Percentiles rank a stretch among this genome's conserved stretches.
phyloP scores from a whole-genome alignment of 2,329 filamentous ascomycete genomes.

The Alternaria incomplexa region DNA sequence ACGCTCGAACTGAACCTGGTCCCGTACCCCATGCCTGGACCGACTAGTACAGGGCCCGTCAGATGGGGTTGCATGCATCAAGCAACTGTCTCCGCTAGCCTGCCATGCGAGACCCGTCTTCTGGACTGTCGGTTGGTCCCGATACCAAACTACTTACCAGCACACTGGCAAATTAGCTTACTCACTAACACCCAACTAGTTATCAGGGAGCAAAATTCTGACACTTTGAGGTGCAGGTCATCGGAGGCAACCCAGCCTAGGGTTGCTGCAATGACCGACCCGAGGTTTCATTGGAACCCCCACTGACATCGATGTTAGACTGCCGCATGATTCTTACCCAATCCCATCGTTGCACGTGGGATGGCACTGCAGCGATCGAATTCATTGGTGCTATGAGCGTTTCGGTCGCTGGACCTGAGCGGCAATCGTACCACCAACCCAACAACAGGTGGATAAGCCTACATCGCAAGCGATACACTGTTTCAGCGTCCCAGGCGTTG shows the following conservation, averaged over 20 bases:
- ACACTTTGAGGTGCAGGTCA: not conserved
- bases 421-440: not conserved
- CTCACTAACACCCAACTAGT: not conserved
- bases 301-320: not conserved
- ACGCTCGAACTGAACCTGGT: not conserved
- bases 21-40: not conserved
- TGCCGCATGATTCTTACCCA: not conserved
- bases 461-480: not conserved
- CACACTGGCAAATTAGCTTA: not conserved
- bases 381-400: not conserved
- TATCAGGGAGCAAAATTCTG: not conserved
- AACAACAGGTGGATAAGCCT: not conserved
- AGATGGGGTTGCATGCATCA: not conserved
- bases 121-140: conserved; percentile 2
- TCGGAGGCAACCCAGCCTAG: not conserved
- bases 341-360: not conserved
- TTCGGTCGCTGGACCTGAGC: not conserved
- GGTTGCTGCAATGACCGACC: not conserved
- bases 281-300: not conserved
- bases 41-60: not conserved
- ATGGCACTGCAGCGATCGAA: not conserved
- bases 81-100: not conserved
- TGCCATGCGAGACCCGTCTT: not conserved
- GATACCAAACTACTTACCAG: not conserved
- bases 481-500: not conserved